These are phyloP conservation scores for Verticillium longisporum DNA, from an alignment of 2,329 filamentous ascomycete species.

Conservation along the genomic window DNA sequence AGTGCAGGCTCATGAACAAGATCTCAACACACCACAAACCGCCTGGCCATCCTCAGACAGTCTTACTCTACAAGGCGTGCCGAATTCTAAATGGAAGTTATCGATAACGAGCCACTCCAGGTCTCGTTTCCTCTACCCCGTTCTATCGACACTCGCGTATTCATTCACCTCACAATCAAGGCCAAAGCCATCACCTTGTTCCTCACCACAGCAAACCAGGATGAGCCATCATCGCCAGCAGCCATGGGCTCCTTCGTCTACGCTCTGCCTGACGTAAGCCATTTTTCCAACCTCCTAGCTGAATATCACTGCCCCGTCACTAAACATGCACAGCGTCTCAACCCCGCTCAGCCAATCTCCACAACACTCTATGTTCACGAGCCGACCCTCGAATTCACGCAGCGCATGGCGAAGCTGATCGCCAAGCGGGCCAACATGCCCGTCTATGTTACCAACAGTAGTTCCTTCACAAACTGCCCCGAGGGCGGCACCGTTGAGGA, in stretches of 20 bases:
- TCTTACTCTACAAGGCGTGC: no score
- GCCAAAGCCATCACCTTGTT: constrained; percentile 54
- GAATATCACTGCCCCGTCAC: no score
- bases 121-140: constrained; percentile 55
- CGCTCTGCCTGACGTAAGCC: constrained; percentile 76
- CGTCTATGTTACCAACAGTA: constrained; percentile 86
- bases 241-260: constrained; percentile 88
- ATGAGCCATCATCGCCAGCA: constrained; percentile 41
- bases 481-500: constrained; percentile 82
- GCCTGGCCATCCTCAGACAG: no score
- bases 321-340: constrained; percentile 33
- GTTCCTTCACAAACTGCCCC: constrained; percentile 66
- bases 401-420: constrained; percentile 74
- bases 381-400: constrained; percentile 78
- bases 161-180: constrained; percentile 52
- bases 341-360: constrained; percentile 57
- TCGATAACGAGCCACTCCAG: constrained; percentile 24
- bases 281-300: neutral
- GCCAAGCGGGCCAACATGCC: constrained; percentile 66
- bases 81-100: neutral
- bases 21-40: no score
- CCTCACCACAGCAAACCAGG: constrained; percentile 50
- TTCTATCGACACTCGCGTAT: constrained; percentile 53
- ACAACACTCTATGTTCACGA: constrained; percentile 75
- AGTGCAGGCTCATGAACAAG: no score